These are phyloP conservation scores for Jasminum sambac DNA, from an alignment of 257 asterid species.

Conservation along the genomic window DNA sequence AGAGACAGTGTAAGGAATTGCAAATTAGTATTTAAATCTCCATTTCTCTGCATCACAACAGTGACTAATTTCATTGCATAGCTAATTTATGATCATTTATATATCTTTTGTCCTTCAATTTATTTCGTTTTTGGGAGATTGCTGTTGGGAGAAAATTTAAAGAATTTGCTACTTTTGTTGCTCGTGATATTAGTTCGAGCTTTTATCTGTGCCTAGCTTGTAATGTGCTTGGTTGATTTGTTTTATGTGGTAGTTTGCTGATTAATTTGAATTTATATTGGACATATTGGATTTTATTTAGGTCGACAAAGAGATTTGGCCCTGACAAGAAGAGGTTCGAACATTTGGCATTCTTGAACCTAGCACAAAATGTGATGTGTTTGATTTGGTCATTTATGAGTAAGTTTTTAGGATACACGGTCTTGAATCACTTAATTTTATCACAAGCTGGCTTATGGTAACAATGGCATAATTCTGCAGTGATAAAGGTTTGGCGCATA, in stretches of 20 bases:
- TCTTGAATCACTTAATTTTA: constrained; percentile 1
- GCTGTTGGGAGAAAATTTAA: not conserved
- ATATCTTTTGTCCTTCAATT: not conserved
- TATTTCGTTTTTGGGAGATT: not conserved
- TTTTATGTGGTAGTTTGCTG: not conserved
- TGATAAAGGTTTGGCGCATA: constrained; percentile 82
- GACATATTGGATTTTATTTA: constrained; percentile 28
- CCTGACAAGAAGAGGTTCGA: constrained; percentile 89
- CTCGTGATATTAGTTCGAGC: constrained; percentile 4
- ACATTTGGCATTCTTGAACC: constrained; percentile 91
- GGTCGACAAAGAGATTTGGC: constrained; percentile 91
- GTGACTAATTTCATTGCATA: not conserved
- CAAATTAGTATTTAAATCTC: not conserved
- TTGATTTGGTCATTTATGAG: constrained; percentile 89
- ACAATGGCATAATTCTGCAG: constrained; percentile 38
- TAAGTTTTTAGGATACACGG: constrained; percentile 40
- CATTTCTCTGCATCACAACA: not conserved
- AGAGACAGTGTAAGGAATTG: constrained; percentile 68
- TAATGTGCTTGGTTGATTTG: constrained; percentile 14
- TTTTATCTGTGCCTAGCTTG: constrained; percentile 8
- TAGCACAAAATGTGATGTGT: constrained; percentile 94
- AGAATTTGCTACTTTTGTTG: not conserved
- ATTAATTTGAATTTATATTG: not conserved
- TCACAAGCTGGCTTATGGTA: constrained; percentile 2
- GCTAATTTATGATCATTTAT: not conserved